Evolutionary conservation across 805 yeast species (phyloP), one percentile per base, ranked within the genome.

Genomic region (Sugiyamaella americana): DNA sequence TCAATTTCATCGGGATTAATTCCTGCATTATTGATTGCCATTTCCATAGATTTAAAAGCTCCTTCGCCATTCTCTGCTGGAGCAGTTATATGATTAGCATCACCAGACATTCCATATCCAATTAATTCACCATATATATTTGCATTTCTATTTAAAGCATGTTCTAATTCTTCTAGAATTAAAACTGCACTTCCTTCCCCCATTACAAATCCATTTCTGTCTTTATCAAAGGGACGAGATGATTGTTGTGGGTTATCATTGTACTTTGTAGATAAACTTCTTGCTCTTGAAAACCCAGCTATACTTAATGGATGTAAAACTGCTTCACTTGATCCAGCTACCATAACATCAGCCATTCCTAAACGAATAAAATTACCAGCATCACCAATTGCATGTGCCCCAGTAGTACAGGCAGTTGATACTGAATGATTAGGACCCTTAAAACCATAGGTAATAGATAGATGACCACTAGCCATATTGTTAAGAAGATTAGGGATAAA

Each of bases 321-420:
- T 2, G 91, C 80, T 58, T 93, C 99, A 2, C 95, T 70, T 1
- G 96, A 95, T n/a, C 98, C 98, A 5, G 95, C 93, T 6, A 93
- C 72, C 80, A 89, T 85, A 3, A 83, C 86, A 54, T 88, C 82
- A 8, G 91, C 87, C 66, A 84, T 83, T 3, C 86, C 94, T 47
- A 80, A 80, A 50, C 73, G 68, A 49, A 93, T 86, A 57, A 89
- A 82, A 57, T 89, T 77, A 54, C 73, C 76, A 0, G 96, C 97
- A 61, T 93, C 99, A 2, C 98, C 98, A 41, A 93, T 82, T 0
- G 96, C 76, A 59, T 93, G 94, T 23, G 84, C 76, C 0, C 99
- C 99, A 0, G 98, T 88, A 3, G 99, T 95, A 69, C 99, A 93
- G 0, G 98, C 98, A 0, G 98, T 88, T 1, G 95, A 77, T 0